Base-by-base conservation (phyloP, 495 filamentous ascomycete species). In the Amorphotheca resinae region DNA sequence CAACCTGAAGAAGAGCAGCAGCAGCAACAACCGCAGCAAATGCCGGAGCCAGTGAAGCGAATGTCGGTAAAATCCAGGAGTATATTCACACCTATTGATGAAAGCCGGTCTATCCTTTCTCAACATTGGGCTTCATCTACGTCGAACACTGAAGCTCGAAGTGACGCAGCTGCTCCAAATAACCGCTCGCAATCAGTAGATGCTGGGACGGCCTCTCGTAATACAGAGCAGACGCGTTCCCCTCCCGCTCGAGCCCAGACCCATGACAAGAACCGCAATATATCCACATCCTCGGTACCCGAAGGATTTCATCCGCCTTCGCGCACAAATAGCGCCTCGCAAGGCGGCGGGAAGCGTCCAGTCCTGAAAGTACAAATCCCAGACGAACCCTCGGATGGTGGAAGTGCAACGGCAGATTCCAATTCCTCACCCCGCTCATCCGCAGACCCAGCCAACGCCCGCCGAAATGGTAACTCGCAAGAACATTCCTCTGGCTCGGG, bases 31-130 rank as follows among this genome's bases (percentile, higher is more conserved):
- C n/a, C n/a, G n/a, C n/a, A n/a, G 38, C 38, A 40, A 21, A 46
- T 68, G 48, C 62, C 62, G 4, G 73, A 79, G 40, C 65, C 66
- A n/a, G 70, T 78, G 41, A 88, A 85, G 56, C 80, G 83, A 18
- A 61, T 83, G n/a, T 74, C 80, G 11, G 76, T 78, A 15, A 88
- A 89, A 59, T 82, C 82, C 6, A 80, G 87, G 44, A 95, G 87
- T 60, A 96, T 96, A 41, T 96, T 95, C 53, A 98, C 91, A 1
- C 91, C 91, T 1, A 93, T 96, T 44, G 91, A 95, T 51, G 89
- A 94, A 56, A 84, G 79, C 45, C 75, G 84, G 34, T 95, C 91
- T 4, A 77, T 95, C 48, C 66, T 95, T 17, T 83, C 83, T 11
- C 82, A 86, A 42, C 86, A 94, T 82, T 91, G 56, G 85, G 83